Evolutionary conservation across 768 basidiomycete genomes (phyloP).

Genomic region (Chlorophyllum brunneum): DNA sequence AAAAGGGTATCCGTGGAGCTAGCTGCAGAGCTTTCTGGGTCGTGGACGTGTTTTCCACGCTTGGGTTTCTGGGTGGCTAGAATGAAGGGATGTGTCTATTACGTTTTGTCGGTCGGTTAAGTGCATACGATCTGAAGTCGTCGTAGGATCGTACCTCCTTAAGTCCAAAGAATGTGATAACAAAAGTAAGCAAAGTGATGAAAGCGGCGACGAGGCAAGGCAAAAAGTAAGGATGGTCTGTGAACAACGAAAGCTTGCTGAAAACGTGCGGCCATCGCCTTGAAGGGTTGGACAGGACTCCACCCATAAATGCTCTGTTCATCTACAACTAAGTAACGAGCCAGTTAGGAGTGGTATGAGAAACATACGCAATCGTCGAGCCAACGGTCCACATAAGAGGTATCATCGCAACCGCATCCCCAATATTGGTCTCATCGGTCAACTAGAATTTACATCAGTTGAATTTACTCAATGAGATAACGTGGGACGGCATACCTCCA

Average conservation of each 20-base stretch:
- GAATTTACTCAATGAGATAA: not conserved
- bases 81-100: conserved; percentile 30
- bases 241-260: conserved; percentile 36
- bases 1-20: conserved; percentile 9
- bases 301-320: conserved; percentile 61
- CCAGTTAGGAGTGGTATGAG: not conserved
- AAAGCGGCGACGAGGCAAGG: conserved; percentile 38
- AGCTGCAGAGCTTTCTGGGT: not conserved
- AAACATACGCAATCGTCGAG: conserved; percentile 26
- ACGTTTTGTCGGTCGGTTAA: not conserved
- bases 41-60: not conserved
- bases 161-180: conserved; percentile 31
- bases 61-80: conserved; percentile 13
- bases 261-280: conserved; percentile 57
- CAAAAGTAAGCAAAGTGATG: conserved; percentile 31
- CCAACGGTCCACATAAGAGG: conserved; percentile 34
- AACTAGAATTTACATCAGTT: conserved; percentile 21
- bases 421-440: conserved; percentile 35
- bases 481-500: conserved; percentile 29
- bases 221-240: conserved; percentile 42
- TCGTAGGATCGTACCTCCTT: conserved; percentile 36
- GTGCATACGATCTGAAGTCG: not conserved
- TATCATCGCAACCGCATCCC: conserved; percentile 31
- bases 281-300: conserved; percentile 57
- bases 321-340: not conserved